A percentile compares a stretch with the other conserved stretches of the same genome.
Evolutionary conservation across 176 grass and related monocot genomes (phyloP).

Genomic region (Oryza punctata): DNA sequence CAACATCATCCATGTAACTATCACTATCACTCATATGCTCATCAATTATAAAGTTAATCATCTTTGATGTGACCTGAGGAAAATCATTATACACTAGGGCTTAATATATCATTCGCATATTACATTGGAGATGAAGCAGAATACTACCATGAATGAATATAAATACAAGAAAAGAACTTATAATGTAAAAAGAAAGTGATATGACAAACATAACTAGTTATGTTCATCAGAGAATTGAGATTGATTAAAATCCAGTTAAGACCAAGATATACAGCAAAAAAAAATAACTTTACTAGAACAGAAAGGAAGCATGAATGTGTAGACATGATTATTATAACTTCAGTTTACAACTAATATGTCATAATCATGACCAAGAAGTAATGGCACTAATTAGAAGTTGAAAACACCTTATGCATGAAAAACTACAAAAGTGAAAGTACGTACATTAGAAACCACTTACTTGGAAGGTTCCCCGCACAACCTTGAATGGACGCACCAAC

Average conservation of each 20-base stretch:
- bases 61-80: slow-evolving; percentile 89
- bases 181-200: slow-evolving; percentile 10
- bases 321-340: slow-evolving; percentile 24
- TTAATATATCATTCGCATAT: slow-evolving; percentile 31
- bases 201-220: slow-evolving; percentile 27
- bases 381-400: slow-evolving; percentile 15
- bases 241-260: neutral
- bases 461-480: slow-evolving; percentile 93
- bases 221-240: slow-evolving; percentile 17
- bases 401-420: slow-evolving; percentile 37
- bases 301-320: neutral
- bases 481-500: slow-evolving; percentile 86
- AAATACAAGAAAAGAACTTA: slow-evolving; percentile 15
- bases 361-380: slow-evolving; percentile 27
- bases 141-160: slow-evolving; percentile 1
- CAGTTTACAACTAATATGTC: slow-evolving; percentile 33
- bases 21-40: slow-evolving; percentile 62
- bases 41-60: slow-evolving; percentile 95
- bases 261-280: neutral
- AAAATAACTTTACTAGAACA: slow-evolving; percentile 6
- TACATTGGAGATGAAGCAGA: slow-evolving; percentile 30
- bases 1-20: slow-evolving; percentile 56
- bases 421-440: slow-evolving; percentile 50
- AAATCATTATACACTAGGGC: slow-evolving; percentile 37
- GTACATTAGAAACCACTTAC: slow-evolving; percentile 73